phyloP scores from a whole-genome alignment of 1,284 basidiomycete genomes.

The Microbotryum saponariae region DNA sequence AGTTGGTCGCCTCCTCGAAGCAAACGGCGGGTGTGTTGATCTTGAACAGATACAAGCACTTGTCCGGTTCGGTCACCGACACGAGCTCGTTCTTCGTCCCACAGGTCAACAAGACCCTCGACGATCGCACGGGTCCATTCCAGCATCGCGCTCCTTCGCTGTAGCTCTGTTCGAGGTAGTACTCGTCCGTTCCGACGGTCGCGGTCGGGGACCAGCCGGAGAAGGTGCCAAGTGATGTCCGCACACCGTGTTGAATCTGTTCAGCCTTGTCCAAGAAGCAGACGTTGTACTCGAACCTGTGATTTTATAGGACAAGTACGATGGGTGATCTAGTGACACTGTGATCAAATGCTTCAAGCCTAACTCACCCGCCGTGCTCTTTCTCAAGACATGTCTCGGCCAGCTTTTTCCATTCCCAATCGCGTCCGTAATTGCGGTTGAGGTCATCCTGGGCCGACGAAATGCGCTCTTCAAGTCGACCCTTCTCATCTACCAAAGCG shows the following conservation, averaged over 20 bases:
- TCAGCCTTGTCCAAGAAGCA: constrained; percentile 82
- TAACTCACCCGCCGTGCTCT: constrained; percentile 75
- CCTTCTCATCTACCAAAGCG: constrained; percentile 45
- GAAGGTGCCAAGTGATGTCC: not conserved
- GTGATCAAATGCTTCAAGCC: not conserved
- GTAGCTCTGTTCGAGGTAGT: constrained; percentile 75
- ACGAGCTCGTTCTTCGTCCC: constrained; percentile 78
- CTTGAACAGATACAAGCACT: constrained; percentile 90
- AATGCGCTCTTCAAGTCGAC: constrained; percentile 51
- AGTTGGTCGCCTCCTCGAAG: constrained; percentile 12
- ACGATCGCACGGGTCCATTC: constrained; percentile 67
- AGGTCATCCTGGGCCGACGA: constrained; percentile 48
- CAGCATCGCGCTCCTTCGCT: constrained; percentile 71
- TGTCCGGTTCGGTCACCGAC: constrained; percentile 81
- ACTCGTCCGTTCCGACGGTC: constrained; percentile 57
- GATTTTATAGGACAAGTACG: not conserved
- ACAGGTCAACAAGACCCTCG: constrained; percentile 46
- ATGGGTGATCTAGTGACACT: not conserved
- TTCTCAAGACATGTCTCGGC: constrained; percentile 72
- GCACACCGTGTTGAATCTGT: constrained; percentile 62
- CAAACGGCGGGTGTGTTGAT: constrained; percentile 85
- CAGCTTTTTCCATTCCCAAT: constrained; percentile 94
- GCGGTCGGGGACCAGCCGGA: constrained; percentile 57
- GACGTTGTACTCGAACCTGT: constrained; percentile 89
- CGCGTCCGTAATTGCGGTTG: constrained; percentile 62